A percentile compares a stretch with the other conserved stretches of the same genome.
phyloP scores from a whole-genome alignment of 805 yeast genomes.

The Wickerhamiella lipophila region DNA sequence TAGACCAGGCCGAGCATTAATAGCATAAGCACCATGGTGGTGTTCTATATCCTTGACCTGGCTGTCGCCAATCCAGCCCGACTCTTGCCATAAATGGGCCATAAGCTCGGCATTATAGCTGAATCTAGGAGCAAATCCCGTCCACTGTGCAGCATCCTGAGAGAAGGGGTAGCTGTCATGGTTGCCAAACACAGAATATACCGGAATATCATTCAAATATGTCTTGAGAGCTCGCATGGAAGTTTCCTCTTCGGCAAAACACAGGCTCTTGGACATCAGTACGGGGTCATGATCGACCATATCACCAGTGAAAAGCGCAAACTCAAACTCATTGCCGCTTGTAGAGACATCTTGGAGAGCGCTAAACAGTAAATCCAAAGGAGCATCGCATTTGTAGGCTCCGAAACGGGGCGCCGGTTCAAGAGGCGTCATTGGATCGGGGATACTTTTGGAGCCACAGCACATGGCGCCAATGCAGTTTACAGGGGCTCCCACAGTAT shows the following conservation, averaged over 20 bases:
- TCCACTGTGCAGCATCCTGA: constrained; percentile 44
- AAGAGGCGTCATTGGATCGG: constrained; percentile 28
- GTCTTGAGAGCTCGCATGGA: constrained; percentile 42
- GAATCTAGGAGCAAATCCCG: constrained; percentile 34
- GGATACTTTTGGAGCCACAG: constrained; percentile 42
- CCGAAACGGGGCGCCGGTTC: constrained; percentile 48
- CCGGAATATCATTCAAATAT: constrained; percentile 39
- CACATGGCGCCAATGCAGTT: constrained; percentile 43
- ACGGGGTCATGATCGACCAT: constrained; percentile 51
- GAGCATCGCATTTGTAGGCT: constrained; percentile 51
- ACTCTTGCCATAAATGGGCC: constrained; percentile 38
- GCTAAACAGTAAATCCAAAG: constrained; percentile 47
- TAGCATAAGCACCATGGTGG: constrained; percentile 53
- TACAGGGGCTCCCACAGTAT: constrained; percentile 35
- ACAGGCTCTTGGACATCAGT: constrained; percentile 36
- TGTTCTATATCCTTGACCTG: constrained; percentile 30
- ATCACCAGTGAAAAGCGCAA: constrained; percentile 62
- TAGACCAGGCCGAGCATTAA: constrained; percentile 42
- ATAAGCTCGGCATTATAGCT: constrained; percentile 39
- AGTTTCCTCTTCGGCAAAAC: constrained; percentile 41
- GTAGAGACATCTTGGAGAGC: constrained; percentile 37
- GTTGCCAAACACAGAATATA: constrained; percentile 53
- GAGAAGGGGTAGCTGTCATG: constrained; percentile 67
- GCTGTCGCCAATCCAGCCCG: constrained; percentile 33
- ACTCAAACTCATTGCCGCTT: constrained; percentile 36